phyloP scores from a whole-genome alignment of 2,329 filamentous ascomycete genomes.

The Colletotrichum lupini region DNA sequence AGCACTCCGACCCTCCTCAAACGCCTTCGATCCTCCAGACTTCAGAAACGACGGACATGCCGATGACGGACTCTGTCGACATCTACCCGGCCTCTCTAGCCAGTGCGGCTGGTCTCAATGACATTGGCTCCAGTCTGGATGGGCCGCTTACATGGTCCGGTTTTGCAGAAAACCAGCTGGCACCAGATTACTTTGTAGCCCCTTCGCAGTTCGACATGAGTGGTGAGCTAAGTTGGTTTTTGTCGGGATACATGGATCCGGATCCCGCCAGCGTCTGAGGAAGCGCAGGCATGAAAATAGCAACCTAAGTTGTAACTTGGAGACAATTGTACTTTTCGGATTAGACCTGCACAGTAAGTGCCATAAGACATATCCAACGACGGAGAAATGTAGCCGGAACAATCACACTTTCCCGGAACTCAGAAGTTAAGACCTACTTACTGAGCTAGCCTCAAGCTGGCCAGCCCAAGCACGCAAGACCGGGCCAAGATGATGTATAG shows the following conservation, averaged over 20 bases:
- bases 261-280: background rate
- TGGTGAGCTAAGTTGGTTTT: slow-evolving; percentile 24
- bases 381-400: no score
- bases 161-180: slow-evolving; percentile 22
- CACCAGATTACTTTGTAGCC: slow-evolving; percentile 17
- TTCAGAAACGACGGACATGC: background rate
- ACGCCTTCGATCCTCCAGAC: background rate
- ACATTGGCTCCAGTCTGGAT: background rate
- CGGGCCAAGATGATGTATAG: slow-evolving; percentile 20
- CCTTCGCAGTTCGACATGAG: slow-evolving; percentile 27
- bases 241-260: slow-evolving; percentile 20
- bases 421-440: no score
- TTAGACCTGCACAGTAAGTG: no score
- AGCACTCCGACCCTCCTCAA: slow-evolving; percentile 16
- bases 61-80: background rate
- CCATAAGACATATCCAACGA: no score
- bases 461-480: slow-evolving; percentile 14
- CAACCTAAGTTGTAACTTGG: background rate
- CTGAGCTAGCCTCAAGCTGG: no score
- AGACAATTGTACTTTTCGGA: no score
- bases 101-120: background rate
- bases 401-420: no score
- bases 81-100: slow-evolving; percentile 7
- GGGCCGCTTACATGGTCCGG: slow-evolving; percentile 14
- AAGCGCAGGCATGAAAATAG: background rate